Conservation (phyloP, 2,329 filamentous ascomycete species). For the Juglanconis oblonga region DNA sequence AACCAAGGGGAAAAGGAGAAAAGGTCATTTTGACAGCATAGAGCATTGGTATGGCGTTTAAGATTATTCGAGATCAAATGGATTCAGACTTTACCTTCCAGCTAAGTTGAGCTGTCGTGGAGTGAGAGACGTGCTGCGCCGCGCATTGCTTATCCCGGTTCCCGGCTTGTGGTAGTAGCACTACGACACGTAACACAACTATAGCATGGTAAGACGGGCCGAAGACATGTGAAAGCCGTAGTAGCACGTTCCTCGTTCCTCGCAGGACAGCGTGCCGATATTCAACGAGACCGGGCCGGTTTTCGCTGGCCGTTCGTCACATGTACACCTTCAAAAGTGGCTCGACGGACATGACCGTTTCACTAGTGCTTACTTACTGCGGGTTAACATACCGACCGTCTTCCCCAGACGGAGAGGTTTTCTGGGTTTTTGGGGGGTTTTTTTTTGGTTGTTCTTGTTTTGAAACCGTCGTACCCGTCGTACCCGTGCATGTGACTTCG, state of each 20-base stretch:
- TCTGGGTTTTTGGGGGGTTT: no score
- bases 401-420: no score
- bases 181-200: no score
- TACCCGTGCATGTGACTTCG: constrained; percentile 3
- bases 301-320: not conserved
- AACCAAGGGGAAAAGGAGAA: not conserved
- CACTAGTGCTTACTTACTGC: no score
- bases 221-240: not conserved
- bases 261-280: not conserved
- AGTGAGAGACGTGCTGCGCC: no score
- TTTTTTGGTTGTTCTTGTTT: no score
- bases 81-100: not conserved
- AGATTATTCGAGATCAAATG: not conserved
- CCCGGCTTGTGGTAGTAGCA: not conserved
- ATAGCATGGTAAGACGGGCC: constrained; percentile 5
- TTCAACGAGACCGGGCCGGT: constrained; percentile 4
- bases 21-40: not conserved
- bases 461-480: no score
- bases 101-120: not conserved
- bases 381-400: no score
- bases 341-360: no score
- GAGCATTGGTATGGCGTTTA: not conserved
- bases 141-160: not conserved
- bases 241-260: not conserved
- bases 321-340: not conserved